Evolutionary conservation across 352 stramenopile genomes (phyloP).

Genomic region (Pythium periplocum): DNA sequence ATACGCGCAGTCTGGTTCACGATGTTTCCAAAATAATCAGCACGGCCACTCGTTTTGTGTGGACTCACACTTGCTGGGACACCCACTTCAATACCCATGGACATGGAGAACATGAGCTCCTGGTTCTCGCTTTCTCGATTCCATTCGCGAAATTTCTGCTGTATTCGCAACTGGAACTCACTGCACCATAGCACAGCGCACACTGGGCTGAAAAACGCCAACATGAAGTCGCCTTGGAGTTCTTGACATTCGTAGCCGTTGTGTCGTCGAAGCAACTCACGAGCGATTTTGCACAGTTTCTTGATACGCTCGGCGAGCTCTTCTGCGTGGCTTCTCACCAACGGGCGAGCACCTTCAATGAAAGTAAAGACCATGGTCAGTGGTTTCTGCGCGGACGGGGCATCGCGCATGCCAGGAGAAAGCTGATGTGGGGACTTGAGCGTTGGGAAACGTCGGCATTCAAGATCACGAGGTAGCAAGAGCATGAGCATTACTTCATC

Average conservation of each 20-base stretch:
- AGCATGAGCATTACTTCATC: conserved; percentile 81
- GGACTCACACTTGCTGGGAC: conserved; percentile 80
- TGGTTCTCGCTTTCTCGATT: conserved; percentile 69
- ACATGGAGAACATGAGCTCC: conserved; percentile 84
- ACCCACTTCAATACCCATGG: conserved; percentile 82
- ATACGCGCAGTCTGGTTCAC: conserved; percentile 87
- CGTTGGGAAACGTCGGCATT: conserved; percentile 62
- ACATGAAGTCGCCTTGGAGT: conserved; percentile 86
- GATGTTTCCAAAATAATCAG: conserved; percentile 88
- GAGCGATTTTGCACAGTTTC: conserved; percentile 70
- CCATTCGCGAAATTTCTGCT: conserved; percentile 74
- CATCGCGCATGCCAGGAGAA: conserved; percentile 75
- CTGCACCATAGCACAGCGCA: conserved; percentile 80
- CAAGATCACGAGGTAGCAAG: conserved; percentile 69
- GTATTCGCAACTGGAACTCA: conserved; percentile 80
- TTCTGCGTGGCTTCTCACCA: conserved; percentile 80
- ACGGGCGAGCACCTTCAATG: conserved; percentile 76
- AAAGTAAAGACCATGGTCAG: conserved; percentile 90
- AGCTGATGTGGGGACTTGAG: conserved; percentile 74
- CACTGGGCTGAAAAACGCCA: conserved; percentile 82
- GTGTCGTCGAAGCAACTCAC: conserved; percentile 68
- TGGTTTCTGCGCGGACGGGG: conserved; percentile 65
- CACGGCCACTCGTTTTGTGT: conserved; percentile 83
- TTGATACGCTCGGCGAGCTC: conserved; percentile 83
- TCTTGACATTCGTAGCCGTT: conserved; percentile 88